These are phyloP conservation scores for Ogataea haglerorum DNA, from an alignment of 805 yeast genomes.

Conservation along the genomic window DNA sequence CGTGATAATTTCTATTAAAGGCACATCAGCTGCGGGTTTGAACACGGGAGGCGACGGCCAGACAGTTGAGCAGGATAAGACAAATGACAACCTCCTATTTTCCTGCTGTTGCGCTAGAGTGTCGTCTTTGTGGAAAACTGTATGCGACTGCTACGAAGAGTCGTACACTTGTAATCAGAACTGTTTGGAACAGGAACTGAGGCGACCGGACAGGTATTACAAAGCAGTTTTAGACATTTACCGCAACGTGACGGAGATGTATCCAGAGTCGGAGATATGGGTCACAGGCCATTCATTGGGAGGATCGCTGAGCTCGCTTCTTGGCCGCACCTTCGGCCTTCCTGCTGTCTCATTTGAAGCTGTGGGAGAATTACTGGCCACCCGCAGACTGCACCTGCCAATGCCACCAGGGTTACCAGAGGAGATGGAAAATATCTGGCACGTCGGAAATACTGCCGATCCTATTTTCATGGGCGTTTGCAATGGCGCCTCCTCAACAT, in stretches of 20 bases:
- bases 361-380: conserved; percentile 86
- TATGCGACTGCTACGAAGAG: conserved; percentile 85
- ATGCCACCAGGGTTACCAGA: conserved; percentile 85
- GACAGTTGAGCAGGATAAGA: conserved; percentile 76
- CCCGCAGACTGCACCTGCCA: conserved; percentile 82
- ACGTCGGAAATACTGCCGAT: conserved; percentile 94
- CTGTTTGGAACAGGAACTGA: conserved; percentile 76
- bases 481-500: conserved; percentile 85
- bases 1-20: conserved; percentile 81
- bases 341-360: conserved; percentile 92
- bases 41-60: conserved; percentile 49
- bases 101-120: conserved; percentile 96
- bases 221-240: conserved; percentile 75
- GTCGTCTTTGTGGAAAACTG: conserved; percentile 88
- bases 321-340: conserved; percentile 86
- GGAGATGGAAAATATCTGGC: conserved; percentile 84
- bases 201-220: conserved; percentile 76
- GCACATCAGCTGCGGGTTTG: conserved; percentile 81
- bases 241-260: conserved; percentile 59
- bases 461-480: conserved; percentile 97
- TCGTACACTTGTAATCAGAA: conserved; percentile 85
- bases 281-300: conserved; percentile 94
- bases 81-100: conserved; percentile 83
- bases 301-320: conserved; percentile 74
- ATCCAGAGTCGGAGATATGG: conserved; percentile 79